Evolutionary conservation across 1,284 basidiomycete species (phyloP), one percentile per base, ranked within the genome.

Genomic region (Malassezia slooffiae): DNA sequence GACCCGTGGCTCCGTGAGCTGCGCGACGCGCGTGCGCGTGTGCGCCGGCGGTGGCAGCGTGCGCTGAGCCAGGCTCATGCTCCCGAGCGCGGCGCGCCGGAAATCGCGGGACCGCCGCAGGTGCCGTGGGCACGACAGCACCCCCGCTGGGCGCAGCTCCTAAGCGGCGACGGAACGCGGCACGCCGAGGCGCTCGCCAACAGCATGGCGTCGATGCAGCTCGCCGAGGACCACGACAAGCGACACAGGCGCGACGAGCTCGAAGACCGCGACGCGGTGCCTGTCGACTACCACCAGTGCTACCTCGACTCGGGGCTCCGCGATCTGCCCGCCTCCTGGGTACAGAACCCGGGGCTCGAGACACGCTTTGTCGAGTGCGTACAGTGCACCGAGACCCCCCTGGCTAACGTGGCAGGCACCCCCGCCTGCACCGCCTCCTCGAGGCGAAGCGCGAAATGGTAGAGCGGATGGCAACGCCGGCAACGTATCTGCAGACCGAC

Each of bases 291-390:
- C 64, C 85, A 83, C 1, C 81, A 84, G 70, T 75, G 82, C 57
- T 96, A 91, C 70, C 85, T 90, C 31, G 81, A 85, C 54, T 54
- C 63, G 3, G 54, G 53, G 1, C 52, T 57, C 1, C 46, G 47
- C 13, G 30, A 50, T 26, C 57, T 61, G 3, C 66, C 66, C 1
- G 60, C 50, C 16, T 62, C 60, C 34, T 60, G 58, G 11, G 58
- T 68, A 2, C 57, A 56, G 34, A 67, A 65, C 29, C 51, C 57
- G 3, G 27, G 21, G 4, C 34, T 43, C 13, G 81, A 84, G 31
- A 79, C 80, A 49, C 79, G 91, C 5, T 96, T 95, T 59, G 82
- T 85, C 73, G 91, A 97, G 87, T 93, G 62, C 67, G 84, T 77
- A 1, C 4, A 7, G n/a, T 21, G n/a, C 26, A 17, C n/a, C n/a